Percentiles rank a stretch among this genome's conserved stretches.
These are phyloP conservation scores for Nitzschia sp. DNA, from an alignment of 108 stramenopile species.

Conservation along the genomic window DNA sequence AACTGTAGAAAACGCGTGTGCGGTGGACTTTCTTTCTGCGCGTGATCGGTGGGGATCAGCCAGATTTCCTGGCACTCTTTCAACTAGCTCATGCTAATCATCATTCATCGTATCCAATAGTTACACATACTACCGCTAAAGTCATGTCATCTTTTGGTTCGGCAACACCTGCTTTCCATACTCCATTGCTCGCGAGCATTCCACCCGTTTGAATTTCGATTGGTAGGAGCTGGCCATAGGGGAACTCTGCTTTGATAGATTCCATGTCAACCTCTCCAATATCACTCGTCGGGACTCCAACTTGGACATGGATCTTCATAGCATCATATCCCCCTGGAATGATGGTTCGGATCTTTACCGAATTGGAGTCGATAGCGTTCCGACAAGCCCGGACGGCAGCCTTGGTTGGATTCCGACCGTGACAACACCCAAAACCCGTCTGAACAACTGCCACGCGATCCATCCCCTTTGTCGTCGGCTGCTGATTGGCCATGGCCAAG, in stretches of 20 bases:
- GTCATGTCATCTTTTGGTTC: slow-evolving; percentile 7
- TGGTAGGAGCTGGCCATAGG: neutral
- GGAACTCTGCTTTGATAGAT: neutral
- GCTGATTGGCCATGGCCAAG: too few relatives aligned
- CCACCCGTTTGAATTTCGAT: neutral
- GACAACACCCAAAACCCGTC: slow-evolving; percentile 3
- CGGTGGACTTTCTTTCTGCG: too few relatives aligned
- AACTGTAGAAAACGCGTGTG: too few relatives aligned
- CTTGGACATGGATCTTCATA: slow-evolving; percentile 6
- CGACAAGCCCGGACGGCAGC: slow-evolving; percentile 5
- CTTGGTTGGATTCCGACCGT: neutral
- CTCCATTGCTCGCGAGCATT: neutral
- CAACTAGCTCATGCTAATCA: neutral
- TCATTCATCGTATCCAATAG: neutral
- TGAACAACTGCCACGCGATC: slow-evolving; percentile 2
- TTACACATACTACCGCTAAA: neutral
- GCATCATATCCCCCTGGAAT: slow-evolving; percentile 2
- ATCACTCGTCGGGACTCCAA: neutral
- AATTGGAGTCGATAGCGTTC: slow-evolving; percentile 1
- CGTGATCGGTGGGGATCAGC: too few relatives aligned
- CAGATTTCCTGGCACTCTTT: too few relatives aligned
- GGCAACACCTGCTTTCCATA: neutral
- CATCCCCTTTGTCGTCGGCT: neutral
- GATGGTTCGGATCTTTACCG: neutral
- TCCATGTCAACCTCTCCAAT: neutral